A percentile compares a stretch with the other conserved stretches of the same genome.
phyloP scores from a whole-genome alignment of 805 yeast genomes.

The Spathaspora passalidarum region DNA sequence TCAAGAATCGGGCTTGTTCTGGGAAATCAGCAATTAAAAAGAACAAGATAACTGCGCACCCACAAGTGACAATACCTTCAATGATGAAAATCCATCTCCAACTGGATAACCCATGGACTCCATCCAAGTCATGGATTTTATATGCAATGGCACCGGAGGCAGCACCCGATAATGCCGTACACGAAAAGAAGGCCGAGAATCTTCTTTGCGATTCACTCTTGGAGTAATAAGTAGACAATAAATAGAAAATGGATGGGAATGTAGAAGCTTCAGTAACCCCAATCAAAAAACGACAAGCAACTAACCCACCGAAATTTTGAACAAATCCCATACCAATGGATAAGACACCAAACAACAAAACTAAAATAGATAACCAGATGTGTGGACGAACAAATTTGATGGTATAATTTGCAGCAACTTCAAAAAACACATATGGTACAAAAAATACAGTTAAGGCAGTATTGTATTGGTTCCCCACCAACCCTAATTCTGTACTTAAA shows the following conservation, averaged over 20 bases:
- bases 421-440: slow-evolving; percentile 65
- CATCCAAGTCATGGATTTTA: slow-evolving; percentile 55
- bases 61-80: slow-evolving; percentile 41
- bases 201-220: slow-evolving; percentile 66
- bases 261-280: slow-evolving; percentile 71
- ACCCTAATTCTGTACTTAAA: slow-evolving; percentile 50
- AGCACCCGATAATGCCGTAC: slow-evolving; percentile 75
- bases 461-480: slow-evolving; percentile 60
- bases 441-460: slow-evolving; percentile 67
- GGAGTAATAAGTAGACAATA: slow-evolving; percentile 63
- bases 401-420: slow-evolving; percentile 60
- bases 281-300: slow-evolving; percentile 60
- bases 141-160: slow-evolving; percentile 75
- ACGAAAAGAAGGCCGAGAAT: slow-evolving; percentile 65
- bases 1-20: slow-evolving; percentile 57
- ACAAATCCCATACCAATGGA: slow-evolving; percentile 67
- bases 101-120: slow-evolving; percentile 36
- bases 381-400: slow-evolving; percentile 62
- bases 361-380: slow-evolving; percentile 57
- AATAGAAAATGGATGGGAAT: slow-evolving; percentile 73
- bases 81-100: slow-evolving; percentile 55
- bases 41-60: slow-evolving; percentile 33
- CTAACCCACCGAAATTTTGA: slow-evolving; percentile 53
- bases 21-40: slow-evolving; percentile 70
- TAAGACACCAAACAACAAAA: slow-evolving; percentile 61